Evolutionary conservation across 2,329 filamentous ascomycete genomes (phyloP).

Genomic region (Stagonosporopsis rhizophila): DNA sequence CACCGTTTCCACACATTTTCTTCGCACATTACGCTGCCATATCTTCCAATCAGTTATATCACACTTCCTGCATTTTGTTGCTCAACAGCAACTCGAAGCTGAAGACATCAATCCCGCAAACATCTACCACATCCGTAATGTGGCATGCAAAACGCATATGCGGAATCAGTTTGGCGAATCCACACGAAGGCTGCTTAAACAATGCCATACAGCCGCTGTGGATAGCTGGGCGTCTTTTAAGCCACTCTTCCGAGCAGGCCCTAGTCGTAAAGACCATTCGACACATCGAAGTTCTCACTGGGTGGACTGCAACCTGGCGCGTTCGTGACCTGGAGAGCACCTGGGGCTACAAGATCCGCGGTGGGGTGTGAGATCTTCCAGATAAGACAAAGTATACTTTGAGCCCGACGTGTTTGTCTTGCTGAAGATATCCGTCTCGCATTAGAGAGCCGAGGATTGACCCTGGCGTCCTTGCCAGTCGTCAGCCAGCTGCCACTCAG

Average conservation of each 20-base stretch:
- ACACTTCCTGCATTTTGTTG: slow-evolving; percentile 63
- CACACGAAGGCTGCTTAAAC: slow-evolving; percentile 63
- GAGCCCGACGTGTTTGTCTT: not conserved
- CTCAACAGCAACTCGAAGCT: slow-evolving; percentile 53
- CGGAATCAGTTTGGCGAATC: slow-evolving; percentile 64
- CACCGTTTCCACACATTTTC: slow-evolving; percentile 61
- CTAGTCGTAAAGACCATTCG: slow-evolving; percentile 55
- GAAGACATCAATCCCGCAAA: slow-evolving; percentile 36
- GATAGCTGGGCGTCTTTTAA: slow-evolving; percentile 63
- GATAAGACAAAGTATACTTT: not conserved
- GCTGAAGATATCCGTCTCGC: not conserved
- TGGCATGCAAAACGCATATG: slow-evolving; percentile 65
- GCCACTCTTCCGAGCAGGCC: slow-evolving; percentile 55
- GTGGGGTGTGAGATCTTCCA: slow-evolving; percentile 2
- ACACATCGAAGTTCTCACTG: slow-evolving; percentile 60
- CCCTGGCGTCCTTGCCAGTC: slow-evolving; percentile 21
- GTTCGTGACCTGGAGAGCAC: slow-evolving; percentile 58
- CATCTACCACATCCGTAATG: slow-evolving; percentile 51
- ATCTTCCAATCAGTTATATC: slow-evolving; percentile 64
- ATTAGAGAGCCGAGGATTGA: not conserved
- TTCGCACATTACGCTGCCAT: slow-evolving; percentile 64
- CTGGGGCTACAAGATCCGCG: slow-evolving; percentile 35
- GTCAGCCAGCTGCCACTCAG: slow-evolving; percentile 32
- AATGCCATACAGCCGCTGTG: slow-evolving; percentile 66
- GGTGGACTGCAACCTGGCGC: slow-evolving; percentile 63